Conservation (phyloP, 179 eudicot genomes). For the Beta lomatogona region DNA sequence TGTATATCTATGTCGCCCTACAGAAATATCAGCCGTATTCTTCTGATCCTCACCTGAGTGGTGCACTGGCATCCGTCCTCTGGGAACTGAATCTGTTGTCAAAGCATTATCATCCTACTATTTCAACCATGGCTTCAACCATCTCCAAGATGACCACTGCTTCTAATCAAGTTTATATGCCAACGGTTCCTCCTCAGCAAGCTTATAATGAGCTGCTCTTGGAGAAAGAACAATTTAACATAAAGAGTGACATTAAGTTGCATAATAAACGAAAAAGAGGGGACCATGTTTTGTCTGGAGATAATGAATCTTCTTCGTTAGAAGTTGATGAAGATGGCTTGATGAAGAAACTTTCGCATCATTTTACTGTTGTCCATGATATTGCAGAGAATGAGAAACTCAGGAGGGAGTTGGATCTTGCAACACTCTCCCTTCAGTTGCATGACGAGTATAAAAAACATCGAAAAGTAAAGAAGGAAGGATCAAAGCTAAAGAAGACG, state of each 20-base stretch:
- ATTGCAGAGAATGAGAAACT: slow-evolving; percentile 65
- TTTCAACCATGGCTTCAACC: slow-evolving; percentile 66
- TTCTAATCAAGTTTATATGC: slow-evolving; percentile 57
- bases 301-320: slow-evolving; percentile 20
- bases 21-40: slow-evolving; percentile 90
- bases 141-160: slow-evolving; percentile 55
- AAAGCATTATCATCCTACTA: slow-evolving; percentile 84
- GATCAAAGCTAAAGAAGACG: slow-evolving; percentile 19
- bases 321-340: slow-evolving; percentile 52
- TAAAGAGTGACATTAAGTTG: slow-evolving; percentile 39
- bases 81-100: slow-evolving; percentile 87
- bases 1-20: slow-evolving; percentile 1
- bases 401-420: slow-evolving; percentile 55
- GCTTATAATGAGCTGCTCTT: slow-evolving; percentile 62
- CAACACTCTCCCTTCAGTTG: slow-evolving; percentile 43
- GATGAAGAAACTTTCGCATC: slow-evolving; percentile 64
- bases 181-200: slow-evolving; percentile 69
- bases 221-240: slow-evolving; percentile 51
- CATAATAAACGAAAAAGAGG: slow-evolving; percentile 54
- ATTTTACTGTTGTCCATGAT: slow-evolving; percentile 60
- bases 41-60: slow-evolving; percentile 82
- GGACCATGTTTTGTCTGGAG: slow-evolving; percentile 23
- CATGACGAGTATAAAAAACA: slow-evolving; percentile 58
- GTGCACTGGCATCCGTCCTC: slow-evolving; percentile 92
- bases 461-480: slow-evolving; percentile 30